phyloP scores from a whole-genome alignment of 768 basidiomycete genomes.

The Pisolithus marmoratus region DNA sequence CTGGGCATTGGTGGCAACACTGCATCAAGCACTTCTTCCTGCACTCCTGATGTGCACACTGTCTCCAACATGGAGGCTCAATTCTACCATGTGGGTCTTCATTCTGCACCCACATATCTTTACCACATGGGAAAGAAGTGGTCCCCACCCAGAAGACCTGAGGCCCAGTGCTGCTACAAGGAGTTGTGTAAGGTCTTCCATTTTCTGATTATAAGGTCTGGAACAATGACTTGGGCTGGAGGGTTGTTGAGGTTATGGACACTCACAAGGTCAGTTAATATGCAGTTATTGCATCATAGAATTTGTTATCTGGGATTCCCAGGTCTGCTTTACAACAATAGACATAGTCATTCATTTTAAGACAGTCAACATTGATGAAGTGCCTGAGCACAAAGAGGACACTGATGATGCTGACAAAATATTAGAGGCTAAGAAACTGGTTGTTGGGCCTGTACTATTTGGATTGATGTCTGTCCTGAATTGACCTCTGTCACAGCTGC shows the following conservation, averaged over 20 bases:
- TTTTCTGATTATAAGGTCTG: constrained; percentile 29
- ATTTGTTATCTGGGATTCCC: constrained; percentile 25
- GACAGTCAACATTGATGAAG: no score
- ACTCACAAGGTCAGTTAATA: constrained; percentile 22
- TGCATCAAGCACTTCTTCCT: constrained; percentile 12
- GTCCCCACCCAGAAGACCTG: constrained; percentile 10
- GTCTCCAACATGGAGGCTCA: constrained; percentile 14
- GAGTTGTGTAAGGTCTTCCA: constrained; percentile 27
- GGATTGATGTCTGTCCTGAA: constrained; percentile 35
- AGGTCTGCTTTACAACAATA: constrained; percentile 29
- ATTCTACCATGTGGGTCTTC: constrained; percentile 26
- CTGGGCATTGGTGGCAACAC: no score
- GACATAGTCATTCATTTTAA: constrained; percentile 32
- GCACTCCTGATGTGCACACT: constrained; percentile 4
- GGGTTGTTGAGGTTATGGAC: constrained; percentile 25
- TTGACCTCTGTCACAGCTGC: constrained; percentile 26
- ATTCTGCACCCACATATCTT: constrained; percentile 21
- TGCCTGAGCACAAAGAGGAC: no score
- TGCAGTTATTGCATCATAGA: constrained; percentile 22
- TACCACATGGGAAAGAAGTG: constrained; percentile 28
- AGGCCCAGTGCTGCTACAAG: constrained; percentile 16
- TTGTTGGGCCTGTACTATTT: constrained; percentile 31
- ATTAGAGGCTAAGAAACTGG: constrained; percentile 3
- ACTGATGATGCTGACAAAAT: constrained; percentile 10
- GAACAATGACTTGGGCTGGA: constrained; percentile 23